These are phyloP conservation scores for Malania oleifera DNA, from an alignment of 164 flowering plant genomes.

Conservation along the genomic window DNA sequence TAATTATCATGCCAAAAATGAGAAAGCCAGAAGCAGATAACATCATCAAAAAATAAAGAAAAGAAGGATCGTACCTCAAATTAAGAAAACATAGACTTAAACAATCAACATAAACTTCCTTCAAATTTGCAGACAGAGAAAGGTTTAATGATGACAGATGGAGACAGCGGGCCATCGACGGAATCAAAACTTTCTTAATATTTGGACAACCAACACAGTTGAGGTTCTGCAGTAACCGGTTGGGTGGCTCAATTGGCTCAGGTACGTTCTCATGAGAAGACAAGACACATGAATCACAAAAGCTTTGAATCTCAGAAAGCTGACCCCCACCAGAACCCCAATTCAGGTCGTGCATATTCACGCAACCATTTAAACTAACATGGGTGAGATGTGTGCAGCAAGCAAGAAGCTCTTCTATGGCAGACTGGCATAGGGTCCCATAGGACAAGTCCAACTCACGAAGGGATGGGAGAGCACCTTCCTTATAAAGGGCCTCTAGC, in stretches of 20 bases:
- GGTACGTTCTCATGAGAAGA: conserved; percentile 18
- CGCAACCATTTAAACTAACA: conserved; percentile 87
- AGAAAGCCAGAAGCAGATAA: background rate
- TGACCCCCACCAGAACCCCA: conserved; percentile 46
- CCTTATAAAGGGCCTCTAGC: conserved; percentile 76
- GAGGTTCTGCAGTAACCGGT: conserved; percentile 69
- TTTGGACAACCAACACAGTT: conserved; percentile 94
- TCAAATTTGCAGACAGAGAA: conserved; percentile 76
- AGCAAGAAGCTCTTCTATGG: conserved; percentile 90
- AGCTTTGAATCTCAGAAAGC: conserved; percentile 21
- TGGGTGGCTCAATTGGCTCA: conserved; percentile 33
- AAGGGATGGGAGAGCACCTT: conserved; percentile 74
- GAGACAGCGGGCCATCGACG: conserved; percentile 60
- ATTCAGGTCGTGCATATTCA: conserved; percentile 89
- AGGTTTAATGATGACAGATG: conserved; percentile 75
- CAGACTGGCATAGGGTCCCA: conserved; percentile 78
- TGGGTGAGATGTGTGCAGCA: conserved; percentile 86
- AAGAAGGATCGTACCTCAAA: conserved; percentile 53
- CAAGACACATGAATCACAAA: conserved; percentile 12
- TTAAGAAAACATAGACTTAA: conserved; percentile 65
- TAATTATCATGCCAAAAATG: background rate
- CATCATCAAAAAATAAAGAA: background rate
- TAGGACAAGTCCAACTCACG: conserved; percentile 86
- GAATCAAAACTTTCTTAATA: conserved; percentile 79
- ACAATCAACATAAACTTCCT: conserved; percentile 84